phyloP scores from a whole-genome alignment of 2,329 filamentous ascomycete genomes.

The Exophiala bonariae region DNA sequence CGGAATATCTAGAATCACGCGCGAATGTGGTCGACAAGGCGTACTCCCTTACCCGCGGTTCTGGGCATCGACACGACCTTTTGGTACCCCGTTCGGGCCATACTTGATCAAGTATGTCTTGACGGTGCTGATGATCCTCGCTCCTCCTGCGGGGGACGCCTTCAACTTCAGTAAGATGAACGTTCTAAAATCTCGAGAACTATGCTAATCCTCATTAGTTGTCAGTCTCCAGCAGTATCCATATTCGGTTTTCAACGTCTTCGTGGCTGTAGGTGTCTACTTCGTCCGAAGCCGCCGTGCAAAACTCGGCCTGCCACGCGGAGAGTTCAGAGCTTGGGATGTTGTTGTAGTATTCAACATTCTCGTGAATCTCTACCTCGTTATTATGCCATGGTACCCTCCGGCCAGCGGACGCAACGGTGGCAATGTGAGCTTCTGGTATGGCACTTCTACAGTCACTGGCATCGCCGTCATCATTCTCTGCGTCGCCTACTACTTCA shows the following conservation, averaged over 20 bases:
- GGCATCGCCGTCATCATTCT: conserved; percentile 50
- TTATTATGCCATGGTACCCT: conserved; percentile 72
- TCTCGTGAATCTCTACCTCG: conserved; percentile 59
- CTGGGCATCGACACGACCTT: conserved; percentile 64
- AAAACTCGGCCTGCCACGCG: conserved; percentile 46
- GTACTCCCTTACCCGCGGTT: conserved; percentile 60
- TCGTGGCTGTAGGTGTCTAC: conserved; percentile 59
- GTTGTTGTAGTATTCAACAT: conserved; percentile 60
- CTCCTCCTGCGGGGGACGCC: conserved; percentile 62
- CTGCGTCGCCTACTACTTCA: conserved; percentile 59
- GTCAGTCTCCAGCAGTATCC: conserved; percentile 63
- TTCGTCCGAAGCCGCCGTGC: conserved; percentile 57
- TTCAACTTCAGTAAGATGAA: conserved; percentile 39
- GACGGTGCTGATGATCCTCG: conserved; percentile 61
- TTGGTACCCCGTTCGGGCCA: conserved; percentile 62
- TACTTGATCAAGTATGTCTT: conserved; percentile 59
- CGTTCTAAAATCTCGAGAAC: background rate
- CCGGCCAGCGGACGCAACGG: conserved; percentile 59
- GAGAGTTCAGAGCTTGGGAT: conserved; percentile 60
- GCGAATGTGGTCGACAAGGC: conserved; percentile 64
- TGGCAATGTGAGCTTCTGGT: conserved; percentile 72
- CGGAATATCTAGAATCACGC: conserved; percentile 56
- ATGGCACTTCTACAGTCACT: conserved; percentile 66
- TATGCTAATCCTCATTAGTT: no score
- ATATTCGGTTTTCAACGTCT: conserved; percentile 55